Evolutionary conservation across 139 green algal species (phyloP).

Genomic region (Chlamydomonas sphaeroides): DNA sequence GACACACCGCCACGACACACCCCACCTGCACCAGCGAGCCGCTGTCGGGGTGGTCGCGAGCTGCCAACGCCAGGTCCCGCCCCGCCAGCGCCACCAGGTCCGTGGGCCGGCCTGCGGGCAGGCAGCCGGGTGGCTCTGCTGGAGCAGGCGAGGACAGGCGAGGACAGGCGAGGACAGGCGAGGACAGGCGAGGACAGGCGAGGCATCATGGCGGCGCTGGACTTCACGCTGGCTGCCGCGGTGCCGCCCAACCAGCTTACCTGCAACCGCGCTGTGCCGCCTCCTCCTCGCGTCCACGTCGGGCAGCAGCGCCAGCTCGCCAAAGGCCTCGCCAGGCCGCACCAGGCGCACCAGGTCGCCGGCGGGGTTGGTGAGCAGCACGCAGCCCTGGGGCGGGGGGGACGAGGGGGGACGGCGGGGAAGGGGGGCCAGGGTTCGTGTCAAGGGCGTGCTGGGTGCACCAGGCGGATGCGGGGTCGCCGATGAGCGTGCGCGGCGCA

Average conservation of each 20-base stretch:
- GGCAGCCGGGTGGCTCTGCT: too few species aligned
- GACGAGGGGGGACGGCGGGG: neutral
- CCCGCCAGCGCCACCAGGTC: slow-evolving; percentile 28
- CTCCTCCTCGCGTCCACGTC: slow-evolving; percentile 14
- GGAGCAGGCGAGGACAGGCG: too few species aligned
- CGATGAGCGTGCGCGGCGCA: too few species aligned
- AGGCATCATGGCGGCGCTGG: too few species aligned
- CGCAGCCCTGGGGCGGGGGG: neutral
- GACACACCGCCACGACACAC: neutral
- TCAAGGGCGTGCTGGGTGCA: too few species aligned
- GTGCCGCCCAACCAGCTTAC: too few species aligned
- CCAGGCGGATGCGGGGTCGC: too few species aligned
- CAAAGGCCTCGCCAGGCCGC: neutral
- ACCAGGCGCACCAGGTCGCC: slow-evolving; percentile 1
- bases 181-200: too few species aligned
- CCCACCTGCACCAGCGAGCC: slow-evolving; percentile 29
- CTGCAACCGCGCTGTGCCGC: neutral
- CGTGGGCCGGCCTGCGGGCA: too few species aligned
- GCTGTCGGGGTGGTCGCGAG: slow-evolving; percentile 9
- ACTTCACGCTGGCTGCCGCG: too few species aligned
- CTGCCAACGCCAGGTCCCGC: slow-evolving; percentile 28
- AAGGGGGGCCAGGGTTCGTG: too few species aligned
- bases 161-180: too few species aligned
- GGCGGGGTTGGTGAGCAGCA: neutral
- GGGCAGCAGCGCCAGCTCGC: slow-evolving; percentile 28